Percentiles rank a stretch among this genome's conserved stretches.
Conservation (phyloP, 345 rosid genomes). For the Aquilaria sinensis region DNA sequence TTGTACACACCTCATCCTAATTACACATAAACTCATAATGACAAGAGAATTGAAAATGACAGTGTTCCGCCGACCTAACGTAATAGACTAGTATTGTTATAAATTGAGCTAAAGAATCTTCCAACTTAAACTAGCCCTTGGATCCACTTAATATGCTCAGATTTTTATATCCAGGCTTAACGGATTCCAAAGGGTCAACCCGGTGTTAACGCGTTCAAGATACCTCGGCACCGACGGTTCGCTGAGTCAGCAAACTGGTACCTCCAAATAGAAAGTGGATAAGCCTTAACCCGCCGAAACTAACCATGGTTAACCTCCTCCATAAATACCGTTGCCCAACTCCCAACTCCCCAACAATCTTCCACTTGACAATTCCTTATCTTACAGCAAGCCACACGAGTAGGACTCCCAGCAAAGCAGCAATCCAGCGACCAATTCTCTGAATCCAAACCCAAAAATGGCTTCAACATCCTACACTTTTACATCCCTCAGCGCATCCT, state of each 20-base stretch:
- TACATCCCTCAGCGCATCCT: constrained; percentile 14
- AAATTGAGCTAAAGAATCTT: too few species aligned
- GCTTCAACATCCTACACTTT: constrained; percentile 26
- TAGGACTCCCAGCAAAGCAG: too few species aligned
- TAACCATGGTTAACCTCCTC: constrained; percentile 23
- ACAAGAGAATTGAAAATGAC: too few species aligned
- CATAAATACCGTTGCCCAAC: constrained; percentile 10
- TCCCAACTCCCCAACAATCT: too few species aligned
- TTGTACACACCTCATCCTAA: too few species aligned
- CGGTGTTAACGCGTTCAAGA: neutral
- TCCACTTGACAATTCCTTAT: neutral
- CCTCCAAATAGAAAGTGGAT: constrained; percentile 18
- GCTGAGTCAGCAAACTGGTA: constrained; percentile 33
- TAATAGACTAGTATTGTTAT: too few species aligned
- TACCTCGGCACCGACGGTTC: constrained; percentile 23
- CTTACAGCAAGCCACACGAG: neutral
- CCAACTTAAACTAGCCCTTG: too few species aligned
- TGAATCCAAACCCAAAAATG: neutral
- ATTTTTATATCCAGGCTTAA: too few species aligned
- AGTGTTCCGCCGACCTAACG: too few species aligned
- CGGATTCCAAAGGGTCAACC: neutral
- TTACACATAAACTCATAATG: too few species aligned
- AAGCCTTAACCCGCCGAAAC: constrained; percentile 21
- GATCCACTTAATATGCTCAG: too few species aligned
- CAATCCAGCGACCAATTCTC: neutral